Evolutionary conservation across 2,329 filamentous ascomycete genomes (phyloP), one percentile per base, ranked within the genome.

Genomic region (Botrytis fabae): DNA sequence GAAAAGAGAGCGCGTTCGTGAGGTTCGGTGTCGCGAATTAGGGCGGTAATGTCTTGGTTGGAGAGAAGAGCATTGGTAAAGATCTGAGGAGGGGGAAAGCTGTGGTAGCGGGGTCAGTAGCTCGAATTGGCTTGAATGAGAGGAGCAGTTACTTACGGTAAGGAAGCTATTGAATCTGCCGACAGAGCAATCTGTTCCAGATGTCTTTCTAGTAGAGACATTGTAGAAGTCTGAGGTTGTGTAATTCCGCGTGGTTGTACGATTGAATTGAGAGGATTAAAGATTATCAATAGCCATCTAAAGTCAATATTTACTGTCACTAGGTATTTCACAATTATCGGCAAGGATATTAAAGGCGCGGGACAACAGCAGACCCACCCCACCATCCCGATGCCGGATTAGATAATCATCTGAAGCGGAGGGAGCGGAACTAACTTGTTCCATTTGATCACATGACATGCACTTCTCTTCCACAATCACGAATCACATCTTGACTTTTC

Each of bases 1-100:
- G 95, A 97, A 85, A 98, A 99, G 28, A 99, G 89, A 10, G 95
- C 95, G 79, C 95, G 92, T 82, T 99, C 96, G 83, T 98, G 95
- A 35, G 92, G 85, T 83, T 99, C 96, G 5, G 95, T 98, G 82
- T 99, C 96, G 74, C 96, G 93, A 79, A 99, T 98, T 65, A 99
- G 85, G 20, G 93, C 89, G 6, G 96, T 98, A 78, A 99, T 98
- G 82, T 99, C 96, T 82, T 95, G 91, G 77, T 91, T 91, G 73
- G 92, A 91, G 66, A 98, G 90, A 57, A 99, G 88, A 48, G 96
- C 94, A 82, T 97, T 98, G 77, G 95, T 96, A 84, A 98, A 99
- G 80, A 96, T 94, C 79, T 93, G 97, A n/a, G 95, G 93, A 2
- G 89, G 89, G 59, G 93, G 93, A 78, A 98, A 98, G 48, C 94